Conservation (phyloP, 768 basidiomycete species). For the Neoboletus brunneissimus region DNA sequence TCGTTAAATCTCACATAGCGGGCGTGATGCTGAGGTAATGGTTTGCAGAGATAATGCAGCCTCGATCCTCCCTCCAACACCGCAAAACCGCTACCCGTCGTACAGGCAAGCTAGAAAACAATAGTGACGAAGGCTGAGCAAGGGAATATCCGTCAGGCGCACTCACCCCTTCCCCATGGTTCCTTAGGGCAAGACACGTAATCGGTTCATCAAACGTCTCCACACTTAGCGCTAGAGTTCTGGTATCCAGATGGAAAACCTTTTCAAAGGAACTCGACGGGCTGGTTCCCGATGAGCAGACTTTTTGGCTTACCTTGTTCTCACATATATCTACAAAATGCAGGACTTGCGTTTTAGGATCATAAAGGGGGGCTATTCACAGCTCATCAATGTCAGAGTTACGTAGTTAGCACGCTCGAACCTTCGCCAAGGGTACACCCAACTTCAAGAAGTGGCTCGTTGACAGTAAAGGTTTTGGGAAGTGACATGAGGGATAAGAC, state of each 20-base stretch:
- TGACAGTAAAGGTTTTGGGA: slow-evolving; percentile 20
- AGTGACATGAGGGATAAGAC: slow-evolving; percentile 8
- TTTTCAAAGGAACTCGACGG: slow-evolving; percentile 6
- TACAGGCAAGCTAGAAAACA: slow-evolving; percentile 18
- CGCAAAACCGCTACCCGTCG: slow-evolving; percentile 22
- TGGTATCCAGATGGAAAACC: slow-evolving; percentile 39
- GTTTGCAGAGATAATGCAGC: slow-evolving; percentile 50
- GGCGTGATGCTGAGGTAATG: slow-evolving; percentile 42
- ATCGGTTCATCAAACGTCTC: slow-evolving; percentile 56
- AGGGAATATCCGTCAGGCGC: not conserved
- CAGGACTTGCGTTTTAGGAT: slow-evolving; percentile 47
- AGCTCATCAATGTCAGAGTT: not conserved
- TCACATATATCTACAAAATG: slow-evolving; percentile 66
- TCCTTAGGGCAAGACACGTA: slow-evolving; percentile 56
- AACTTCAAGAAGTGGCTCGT: slow-evolving; percentile 46
- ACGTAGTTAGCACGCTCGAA: slow-evolving; percentile 20
- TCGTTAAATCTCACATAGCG: slow-evolving; percentile 64
- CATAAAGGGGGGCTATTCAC: slow-evolving; percentile 58
- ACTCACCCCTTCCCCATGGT: slow-evolving; percentile 30
- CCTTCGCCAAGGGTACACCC: slow-evolving; percentile 66
- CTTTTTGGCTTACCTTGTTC: slow-evolving; percentile 13
- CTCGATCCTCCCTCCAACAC: slow-evolving; percentile 30
- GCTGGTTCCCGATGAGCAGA: not conserved
- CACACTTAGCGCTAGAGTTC: slow-evolving; percentile 37
- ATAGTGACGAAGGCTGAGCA: not conserved